phyloP scores from a whole-genome alignment of 1,139 yeast genomes.

The Taphrina wiesneri region DNA sequence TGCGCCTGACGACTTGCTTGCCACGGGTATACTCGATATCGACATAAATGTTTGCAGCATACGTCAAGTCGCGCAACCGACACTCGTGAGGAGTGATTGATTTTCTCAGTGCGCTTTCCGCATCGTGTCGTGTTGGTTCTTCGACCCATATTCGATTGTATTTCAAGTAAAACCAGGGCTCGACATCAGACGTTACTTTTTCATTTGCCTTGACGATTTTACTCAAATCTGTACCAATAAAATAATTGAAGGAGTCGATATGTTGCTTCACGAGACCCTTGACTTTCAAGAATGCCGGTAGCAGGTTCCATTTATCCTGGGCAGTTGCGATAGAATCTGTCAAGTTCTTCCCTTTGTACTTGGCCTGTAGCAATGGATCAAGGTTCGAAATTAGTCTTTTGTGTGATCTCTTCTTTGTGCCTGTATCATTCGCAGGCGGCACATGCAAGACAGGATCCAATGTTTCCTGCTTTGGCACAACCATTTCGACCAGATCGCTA shows the following conservation, averaged over 20 bases:
- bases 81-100: slow-evolving; percentile 91
- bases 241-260: slow-evolving; percentile 92
- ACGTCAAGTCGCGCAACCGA: slow-evolving; percentile 88
- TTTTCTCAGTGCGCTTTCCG: slow-evolving; percentile 46
- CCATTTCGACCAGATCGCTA: background rate
- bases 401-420: slow-evolving; percentile 6
- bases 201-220: slow-evolving; percentile 91
- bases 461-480: background rate
- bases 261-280: slow-evolving; percentile 97
- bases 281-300: slow-evolving; percentile 93
- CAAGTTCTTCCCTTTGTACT: slow-evolving; percentile 78
- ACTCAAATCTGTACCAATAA: slow-evolving; percentile 88
- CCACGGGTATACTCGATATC: slow-evolving; percentile 98
- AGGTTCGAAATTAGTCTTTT: slow-evolving; percentile 45
- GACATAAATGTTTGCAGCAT: slow-evolving; percentile 93
- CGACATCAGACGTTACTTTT: slow-evolving; percentile 85
- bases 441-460: background rate
- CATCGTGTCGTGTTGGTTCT: slow-evolving; percentile 57
- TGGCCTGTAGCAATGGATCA: slow-evolving; percentile 73
- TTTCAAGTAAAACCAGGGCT: slow-evolving; percentile 91
- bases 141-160: slow-evolving; percentile 89
- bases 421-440: background rate
- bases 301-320: slow-evolving; percentile 85
- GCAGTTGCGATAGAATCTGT: slow-evolving; percentile 90
- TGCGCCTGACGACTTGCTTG: slow-evolving; percentile 81